Conservation (phyloP, 1,284 basidiomycete genomes). For the Ganoderma resinaceum region DNA sequence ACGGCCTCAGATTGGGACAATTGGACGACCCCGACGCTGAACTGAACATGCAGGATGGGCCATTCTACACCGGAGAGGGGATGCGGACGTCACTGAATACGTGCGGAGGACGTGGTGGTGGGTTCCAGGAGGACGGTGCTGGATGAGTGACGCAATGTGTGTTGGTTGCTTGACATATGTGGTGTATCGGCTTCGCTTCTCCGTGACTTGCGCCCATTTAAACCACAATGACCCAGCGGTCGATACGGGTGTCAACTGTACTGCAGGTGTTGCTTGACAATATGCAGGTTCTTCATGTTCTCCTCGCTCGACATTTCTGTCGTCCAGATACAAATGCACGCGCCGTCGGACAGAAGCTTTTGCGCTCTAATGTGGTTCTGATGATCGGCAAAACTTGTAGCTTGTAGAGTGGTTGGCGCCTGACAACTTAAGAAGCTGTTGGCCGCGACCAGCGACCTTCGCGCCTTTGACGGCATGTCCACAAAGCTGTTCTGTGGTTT, state of each 20-base stretch:
- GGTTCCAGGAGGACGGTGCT: background rate
- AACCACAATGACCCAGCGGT: background rate
- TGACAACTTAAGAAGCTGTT: background rate
- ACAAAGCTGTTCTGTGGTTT: background rate
- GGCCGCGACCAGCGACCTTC: background rate
- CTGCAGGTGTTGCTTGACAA: background rate
- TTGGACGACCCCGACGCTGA: slow-evolving; percentile 53
- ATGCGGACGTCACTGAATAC: too few relatives aligned
- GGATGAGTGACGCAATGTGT: background rate
- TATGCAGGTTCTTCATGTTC: background rate
- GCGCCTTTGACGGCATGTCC: background rate
- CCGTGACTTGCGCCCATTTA: background rate
- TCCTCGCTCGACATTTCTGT: background rate
- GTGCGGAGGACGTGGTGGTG: background rate
- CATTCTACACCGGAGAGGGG: background rate
- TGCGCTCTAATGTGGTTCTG: background rate
- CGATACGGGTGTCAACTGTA: background rate
- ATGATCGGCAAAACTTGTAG: background rate
- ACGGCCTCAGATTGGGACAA: slow-evolving; percentile 51
- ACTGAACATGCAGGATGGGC: background rate
- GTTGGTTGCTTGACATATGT: background rate
- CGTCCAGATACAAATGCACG: background rate
- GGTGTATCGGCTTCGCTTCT: background rate
- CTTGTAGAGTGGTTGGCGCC: too few relatives aligned
- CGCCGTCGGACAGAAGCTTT: background rate